Evolutionary conservation across 2,329 filamentous ascomycete species (phyloP), one percentile per base, ranked within the genome.

Genomic region (Xylariaceae sp.): DNA sequence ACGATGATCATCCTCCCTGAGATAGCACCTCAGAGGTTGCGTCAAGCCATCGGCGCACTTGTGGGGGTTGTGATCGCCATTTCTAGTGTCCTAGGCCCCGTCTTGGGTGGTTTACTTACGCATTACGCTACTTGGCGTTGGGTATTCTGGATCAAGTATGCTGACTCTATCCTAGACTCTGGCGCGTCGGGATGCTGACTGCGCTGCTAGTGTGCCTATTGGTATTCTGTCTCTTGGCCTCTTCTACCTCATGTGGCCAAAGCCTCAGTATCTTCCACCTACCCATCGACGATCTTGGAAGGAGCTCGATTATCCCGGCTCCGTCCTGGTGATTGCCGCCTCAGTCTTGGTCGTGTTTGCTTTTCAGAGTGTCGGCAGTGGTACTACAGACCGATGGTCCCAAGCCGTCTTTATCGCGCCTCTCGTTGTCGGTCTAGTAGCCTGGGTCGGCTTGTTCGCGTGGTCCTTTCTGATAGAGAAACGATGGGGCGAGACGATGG

Each of bases 141-240:
- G 65, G 59, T 75, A 2, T 77, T 77, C 50, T 76, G 69, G 68
- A 69, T 77, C 47, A 77, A 77, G 69, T 72, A 45, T 31, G 64
- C 54, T 16, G n/a, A 31, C 12, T 33, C 12, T 27, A 23, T 23
- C 21, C 21, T 12, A 23, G 21, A 23, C 12, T 23, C 21, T 7
- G 12, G 12, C 21, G 8, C 12, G 21, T 23, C n/a, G n/a, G 21
- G 21, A 23, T 7, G 21, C 21, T 23, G 21, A 27, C 5, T 14
- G 19, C 36, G 42, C 23, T 50, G 26, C 26, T 4, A 75, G 70
- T 46, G 70, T 65, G 2, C 72, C 73, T 1, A 55, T 75, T 10
- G 69, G 70, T 1, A 47, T 53, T 24, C 40, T 64, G 1, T 67
- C 73, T 2, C 49, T 72, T 14, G 31, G 58, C 6, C 42, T 72